phyloP scores from a whole-genome alignment of 2,329 filamentous ascomycete species.

The Aspergillus quadrilineatus region DNA sequence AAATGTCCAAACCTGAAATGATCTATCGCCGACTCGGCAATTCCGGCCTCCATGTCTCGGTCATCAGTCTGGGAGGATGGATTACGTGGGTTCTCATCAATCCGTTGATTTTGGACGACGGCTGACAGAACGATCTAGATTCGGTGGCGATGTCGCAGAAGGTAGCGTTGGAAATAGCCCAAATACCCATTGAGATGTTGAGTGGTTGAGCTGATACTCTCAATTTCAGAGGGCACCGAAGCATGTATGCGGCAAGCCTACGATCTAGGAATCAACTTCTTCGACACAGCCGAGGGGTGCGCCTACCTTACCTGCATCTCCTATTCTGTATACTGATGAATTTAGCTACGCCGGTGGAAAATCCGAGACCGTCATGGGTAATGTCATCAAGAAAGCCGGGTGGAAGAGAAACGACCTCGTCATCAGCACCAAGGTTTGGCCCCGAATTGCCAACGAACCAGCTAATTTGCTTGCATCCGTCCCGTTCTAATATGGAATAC shows the following conservation, averaged over 20 bases:
- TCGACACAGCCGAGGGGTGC: conserved; percentile 56
- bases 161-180: neutral
- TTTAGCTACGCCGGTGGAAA: conserved; percentile 51
- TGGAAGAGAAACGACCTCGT: conserved; percentile 58
- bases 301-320: neutral
- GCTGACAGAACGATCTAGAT: neutral
- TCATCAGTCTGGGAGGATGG: conserved; percentile 62
- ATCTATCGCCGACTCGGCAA: conserved; percentile 69
- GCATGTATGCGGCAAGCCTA: conserved; percentile 54
- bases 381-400: conserved; percentile 55
- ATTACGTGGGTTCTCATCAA: conserved; percentile 24
- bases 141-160: conserved; percentile 10
- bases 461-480: neutral
- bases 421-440: conserved; percentile 34
- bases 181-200: neutral
- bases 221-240: conserved; percentile 22
- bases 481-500: neutral
- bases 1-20: conserved; percentile 49
- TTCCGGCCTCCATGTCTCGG: conserved; percentile 71
- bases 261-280: conserved; percentile 58
- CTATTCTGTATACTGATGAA: neutral
- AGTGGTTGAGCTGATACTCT: neutral
- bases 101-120: neutral
- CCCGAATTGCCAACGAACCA: no score
- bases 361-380: conserved; percentile 56